Percentiles rank a stretch among this genome's conserved stretches.
Evolutionary conservation across 306 rosid species (phyloP).

Genomic region (Abrus pulchellus): DNA sequence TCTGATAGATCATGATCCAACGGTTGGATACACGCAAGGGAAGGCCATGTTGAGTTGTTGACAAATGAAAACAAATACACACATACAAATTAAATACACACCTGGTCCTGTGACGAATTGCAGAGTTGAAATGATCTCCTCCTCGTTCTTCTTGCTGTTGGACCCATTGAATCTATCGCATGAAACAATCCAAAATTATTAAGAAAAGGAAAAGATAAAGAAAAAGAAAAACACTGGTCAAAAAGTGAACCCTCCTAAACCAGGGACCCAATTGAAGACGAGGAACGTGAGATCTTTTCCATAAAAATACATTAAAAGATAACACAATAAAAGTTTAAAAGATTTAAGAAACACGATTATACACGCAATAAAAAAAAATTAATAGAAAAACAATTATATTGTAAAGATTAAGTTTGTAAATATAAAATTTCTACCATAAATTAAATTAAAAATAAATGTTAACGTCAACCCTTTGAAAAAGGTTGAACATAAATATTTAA

Average conservation of each 20-base stretch:
- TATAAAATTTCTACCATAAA: too few species aligned
- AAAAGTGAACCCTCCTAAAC: conserved; percentile 11
- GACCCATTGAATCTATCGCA: conserved; percentile 44
- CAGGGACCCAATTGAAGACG: background rate
- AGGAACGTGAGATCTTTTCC: background rate
- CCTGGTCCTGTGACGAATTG: conserved; percentile 72
- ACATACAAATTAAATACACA: conserved; percentile 40
- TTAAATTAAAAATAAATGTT: too few species aligned
- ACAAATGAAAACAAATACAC: background rate
- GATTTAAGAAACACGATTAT: too few species aligned
- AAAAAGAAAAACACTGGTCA: background rate
- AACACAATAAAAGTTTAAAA: too few species aligned
- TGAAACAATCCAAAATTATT: background rate
- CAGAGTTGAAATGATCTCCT: conserved; percentile 56
- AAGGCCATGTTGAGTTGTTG: too few species aligned
- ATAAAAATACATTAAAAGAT: background rate
- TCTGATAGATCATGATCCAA: background rate
- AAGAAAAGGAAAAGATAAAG: background rate
- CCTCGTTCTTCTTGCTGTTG: conserved; percentile 49
- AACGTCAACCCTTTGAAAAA: too few species aligned
- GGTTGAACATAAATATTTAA: too few species aligned
- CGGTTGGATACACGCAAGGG: background rate
- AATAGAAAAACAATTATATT: too few species aligned
- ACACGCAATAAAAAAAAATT: too few species aligned
- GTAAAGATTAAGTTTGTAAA: too few species aligned